Evolutionary conservation across 2,329 filamentous ascomycete species (phyloP).

Genomic region (Penicillium sp.): DNA sequence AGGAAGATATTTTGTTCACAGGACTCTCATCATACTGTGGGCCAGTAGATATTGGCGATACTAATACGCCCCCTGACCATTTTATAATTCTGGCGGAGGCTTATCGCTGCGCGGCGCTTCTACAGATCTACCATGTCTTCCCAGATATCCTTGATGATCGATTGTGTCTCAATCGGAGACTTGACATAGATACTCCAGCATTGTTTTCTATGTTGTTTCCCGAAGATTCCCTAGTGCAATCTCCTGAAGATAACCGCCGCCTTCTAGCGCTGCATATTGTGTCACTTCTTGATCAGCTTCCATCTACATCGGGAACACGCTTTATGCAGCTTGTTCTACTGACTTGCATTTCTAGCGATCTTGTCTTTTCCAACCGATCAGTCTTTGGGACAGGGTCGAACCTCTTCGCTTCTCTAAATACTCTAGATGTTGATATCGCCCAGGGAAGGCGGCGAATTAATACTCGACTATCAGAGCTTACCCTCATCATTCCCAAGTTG

Average conservation of each 20-base stretch:
- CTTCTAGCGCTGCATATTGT: constrained; percentile 28
- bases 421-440: constrained; percentile 29
- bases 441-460: constrained; percentile 28
- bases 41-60: constrained; percentile 29
- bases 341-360: constrained; percentile 29
- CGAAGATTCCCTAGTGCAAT: constrained; percentile 9
- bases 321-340: constrained; percentile 28
- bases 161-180: constrained; percentile 13
- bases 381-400: constrained; percentile 22
- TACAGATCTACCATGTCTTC: constrained; percentile 32
- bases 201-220: constrained; percentile 25
- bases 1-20: constrained; percentile 26
- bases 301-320: constrained; percentile 29
- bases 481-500: constrained; percentile 27
- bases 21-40: constrained; percentile 29
- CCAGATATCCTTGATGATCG: constrained; percentile 27
- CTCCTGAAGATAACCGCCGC: constrained; percentile 23
- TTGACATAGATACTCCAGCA: constrained; percentile 17
- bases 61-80: constrained; percentile 28
- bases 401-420: constrained; percentile 24
- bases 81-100: constrained; percentile 30
- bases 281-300: constrained; percentile 27
- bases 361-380: constrained; percentile 27
- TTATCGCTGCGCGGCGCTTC: constrained; percentile 27
- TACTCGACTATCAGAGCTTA: constrained; percentile 27